Conservation (phyloP, 495 filamentous ascomycete species). For the Podospora pseudoanserina region DNA sequence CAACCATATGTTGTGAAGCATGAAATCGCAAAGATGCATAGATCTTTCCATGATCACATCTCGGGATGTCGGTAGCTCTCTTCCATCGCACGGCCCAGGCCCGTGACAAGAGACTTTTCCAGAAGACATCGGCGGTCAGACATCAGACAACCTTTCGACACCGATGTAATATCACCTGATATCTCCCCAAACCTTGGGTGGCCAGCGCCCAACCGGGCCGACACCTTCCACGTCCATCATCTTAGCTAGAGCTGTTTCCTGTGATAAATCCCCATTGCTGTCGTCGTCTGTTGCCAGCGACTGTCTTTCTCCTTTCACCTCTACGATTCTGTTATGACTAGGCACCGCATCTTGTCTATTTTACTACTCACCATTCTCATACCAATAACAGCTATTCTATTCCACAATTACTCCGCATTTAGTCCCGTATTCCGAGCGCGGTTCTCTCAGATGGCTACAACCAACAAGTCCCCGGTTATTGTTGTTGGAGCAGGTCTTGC, state of each 20-base stretch:
- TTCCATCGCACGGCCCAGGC: constrained; percentile 1
- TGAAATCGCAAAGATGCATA: background rate
- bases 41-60: background rate
- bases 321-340: constrained; percentile 11
- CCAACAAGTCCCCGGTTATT: constrained; percentile 34
- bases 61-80: background rate
- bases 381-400: constrained; percentile 20
- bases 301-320: background rate
- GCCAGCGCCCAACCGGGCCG: background rate
- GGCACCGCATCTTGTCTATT: constrained; percentile 12
- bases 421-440: constrained; percentile 1
- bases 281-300: background rate
- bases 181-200: background rate
- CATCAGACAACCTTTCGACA: constrained; percentile 13
- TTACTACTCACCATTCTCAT: constrained; percentile 18
- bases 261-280: background rate
- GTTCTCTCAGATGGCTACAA: constrained; percentile 3
- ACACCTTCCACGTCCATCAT: background rate
- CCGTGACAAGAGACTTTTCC: background rate
- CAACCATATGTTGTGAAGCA: background rate
- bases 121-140: background rate
- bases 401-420: constrained; percentile 11
- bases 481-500: constrained; percentile 52
- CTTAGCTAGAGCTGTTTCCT: background rate
- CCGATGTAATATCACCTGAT: constrained; percentile 15